These are phyloP conservation scores for Trichoderma harzianum DNA, from an alignment of 2,329 filamentous ascomycete genomes.

Conservation along the genomic window DNA sequence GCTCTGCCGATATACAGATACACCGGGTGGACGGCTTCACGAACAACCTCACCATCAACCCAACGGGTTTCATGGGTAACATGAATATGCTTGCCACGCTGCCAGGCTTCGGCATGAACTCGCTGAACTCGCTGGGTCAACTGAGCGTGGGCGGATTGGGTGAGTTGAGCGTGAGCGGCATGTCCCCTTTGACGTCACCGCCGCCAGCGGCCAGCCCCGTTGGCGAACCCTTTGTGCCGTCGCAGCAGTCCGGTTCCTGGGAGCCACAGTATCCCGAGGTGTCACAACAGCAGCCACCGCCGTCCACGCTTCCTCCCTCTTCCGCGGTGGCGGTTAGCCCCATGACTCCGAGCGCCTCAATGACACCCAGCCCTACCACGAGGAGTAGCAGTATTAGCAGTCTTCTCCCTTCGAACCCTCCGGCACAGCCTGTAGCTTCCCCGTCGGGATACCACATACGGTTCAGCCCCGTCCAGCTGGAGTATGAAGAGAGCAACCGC, in stretches of 20 bases:
- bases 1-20: conserved; percentile 46
- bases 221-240: conserved; percentile 33
- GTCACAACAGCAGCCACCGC: conserved; percentile 24
- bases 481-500: conserved; percentile 49
- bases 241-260: conserved; percentile 39
- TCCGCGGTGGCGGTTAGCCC: conserved; percentile 32
- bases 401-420: conserved; percentile 7
- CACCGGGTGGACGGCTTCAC: conserved; percentile 49
- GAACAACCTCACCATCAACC: conserved; percentile 42
- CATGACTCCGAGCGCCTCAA: conserved; percentile 27
- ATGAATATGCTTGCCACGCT: conserved; percentile 46
- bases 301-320: conserved; percentile 32
- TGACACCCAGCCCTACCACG: conserved; percentile 19
- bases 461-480: conserved; percentile 47
- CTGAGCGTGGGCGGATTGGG: conserved; percentile 25
- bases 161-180: background rate
- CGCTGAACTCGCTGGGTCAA: background rate
- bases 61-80: conserved; percentile 42
- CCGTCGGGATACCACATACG: conserved; percentile 36
- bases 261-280: conserved; percentile 31
- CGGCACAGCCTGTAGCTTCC: background rate
- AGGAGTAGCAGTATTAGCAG: conserved; percentile 15
- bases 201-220: conserved; percentile 25
- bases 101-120: conserved; percentile 38
- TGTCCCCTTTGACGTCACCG: conserved; percentile 36